Evolutionary conservation across 2,329 filamentous ascomycete genomes (phyloP).

Genomic region (Bipolaris sorokiniana): DNA sequence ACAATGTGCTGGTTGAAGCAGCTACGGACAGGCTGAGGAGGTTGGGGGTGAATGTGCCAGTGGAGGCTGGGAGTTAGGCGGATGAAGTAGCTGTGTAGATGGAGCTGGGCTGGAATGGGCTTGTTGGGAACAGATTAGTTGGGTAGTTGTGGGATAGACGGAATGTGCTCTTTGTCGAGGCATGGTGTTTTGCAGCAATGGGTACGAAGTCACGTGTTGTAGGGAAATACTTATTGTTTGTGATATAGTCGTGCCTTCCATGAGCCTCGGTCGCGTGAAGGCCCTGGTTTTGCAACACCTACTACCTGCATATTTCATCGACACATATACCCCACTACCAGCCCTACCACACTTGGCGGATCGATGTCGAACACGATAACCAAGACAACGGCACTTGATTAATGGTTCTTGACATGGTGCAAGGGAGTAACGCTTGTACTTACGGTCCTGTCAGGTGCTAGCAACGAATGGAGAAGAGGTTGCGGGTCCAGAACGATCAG

Average conservation of each 20-base stretch:
- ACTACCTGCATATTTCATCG: background rate
- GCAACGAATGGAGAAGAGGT: constrained; percentile 13
- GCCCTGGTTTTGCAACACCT: background rate
- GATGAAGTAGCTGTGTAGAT: background rate
- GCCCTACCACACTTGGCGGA: background rate
- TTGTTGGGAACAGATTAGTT: background rate
- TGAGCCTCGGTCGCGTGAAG: background rate
- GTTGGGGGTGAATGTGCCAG: constrained; percentile 37
- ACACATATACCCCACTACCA: background rate
- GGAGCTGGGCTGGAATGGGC: background rate
- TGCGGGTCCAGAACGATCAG: constrained; percentile 3
- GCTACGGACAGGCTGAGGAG: constrained; percentile 38
- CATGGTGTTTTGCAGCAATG: background rate
- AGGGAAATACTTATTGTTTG: background rate
- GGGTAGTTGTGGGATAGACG: too few species aligned
- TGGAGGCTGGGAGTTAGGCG: constrained; percentile 5
- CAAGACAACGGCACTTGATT: constrained; percentile 11
- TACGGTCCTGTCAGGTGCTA: constrained; percentile 2
- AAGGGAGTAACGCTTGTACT: background rate
- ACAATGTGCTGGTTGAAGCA: constrained; percentile 43
- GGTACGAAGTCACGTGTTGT: background rate
- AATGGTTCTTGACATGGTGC: background rate
- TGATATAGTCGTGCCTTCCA: background rate
- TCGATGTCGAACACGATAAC: background rate
- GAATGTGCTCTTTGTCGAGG: background rate